A percentile compares a stretch with the other conserved stretches of the same genome.
Evolutionary conservation across 2,329 filamentous ascomycete genomes (phyloP).

Genomic region (Alternaria sp.): DNA sequence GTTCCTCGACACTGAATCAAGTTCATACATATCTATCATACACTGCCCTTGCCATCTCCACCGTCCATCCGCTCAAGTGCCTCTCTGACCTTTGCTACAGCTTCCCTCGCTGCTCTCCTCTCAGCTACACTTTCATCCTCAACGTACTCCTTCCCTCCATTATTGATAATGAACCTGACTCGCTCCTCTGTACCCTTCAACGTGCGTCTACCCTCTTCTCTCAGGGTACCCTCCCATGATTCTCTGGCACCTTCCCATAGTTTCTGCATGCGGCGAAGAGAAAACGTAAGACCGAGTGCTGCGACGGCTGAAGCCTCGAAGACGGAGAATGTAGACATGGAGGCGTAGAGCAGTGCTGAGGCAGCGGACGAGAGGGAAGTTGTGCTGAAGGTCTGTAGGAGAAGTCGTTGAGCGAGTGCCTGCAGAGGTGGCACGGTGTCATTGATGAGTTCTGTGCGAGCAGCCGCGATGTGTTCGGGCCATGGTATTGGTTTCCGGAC

Average conservation of each 20-base stretch:
- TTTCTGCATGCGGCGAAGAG: constrained; percentile 63
- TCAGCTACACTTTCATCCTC: constrained; percentile 45
- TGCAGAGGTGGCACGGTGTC: constrained; percentile 53
- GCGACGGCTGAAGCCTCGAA: constrained; percentile 67
- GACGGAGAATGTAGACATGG: constrained; percentile 55
- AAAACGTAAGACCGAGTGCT: constrained; percentile 64
- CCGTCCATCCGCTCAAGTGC: constrained; percentile 50
- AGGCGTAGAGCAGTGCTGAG: constrained; percentile 62
- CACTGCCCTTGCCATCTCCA: constrained; percentile 10
- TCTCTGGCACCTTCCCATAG: constrained; percentile 62
- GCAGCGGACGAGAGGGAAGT: constrained; percentile 64
- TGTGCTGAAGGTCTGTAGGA: constrained; percentile 77
- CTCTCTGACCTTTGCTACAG: constrained; percentile 54
- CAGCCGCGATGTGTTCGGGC: constrained; percentile 76
- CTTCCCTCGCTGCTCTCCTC: constrained; percentile 52
- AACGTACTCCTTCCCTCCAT: constrained; percentile 45
- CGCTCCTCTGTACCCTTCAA: constrained; percentile 60
- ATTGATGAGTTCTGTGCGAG: constrained; percentile 60
- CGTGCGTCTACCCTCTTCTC: constrained; percentile 64
- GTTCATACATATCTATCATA: constrained; percentile 8
- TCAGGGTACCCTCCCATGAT: constrained; percentile 59
- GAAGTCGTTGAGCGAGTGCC: constrained; percentile 54
- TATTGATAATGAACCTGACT: constrained; percentile 55
- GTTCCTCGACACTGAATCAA: background rate
- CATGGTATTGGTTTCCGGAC: constrained; percentile 58